phyloP scores from a whole-genome alignment of 129 eudicot genomes.

The Mikania micrantha region DNA sequence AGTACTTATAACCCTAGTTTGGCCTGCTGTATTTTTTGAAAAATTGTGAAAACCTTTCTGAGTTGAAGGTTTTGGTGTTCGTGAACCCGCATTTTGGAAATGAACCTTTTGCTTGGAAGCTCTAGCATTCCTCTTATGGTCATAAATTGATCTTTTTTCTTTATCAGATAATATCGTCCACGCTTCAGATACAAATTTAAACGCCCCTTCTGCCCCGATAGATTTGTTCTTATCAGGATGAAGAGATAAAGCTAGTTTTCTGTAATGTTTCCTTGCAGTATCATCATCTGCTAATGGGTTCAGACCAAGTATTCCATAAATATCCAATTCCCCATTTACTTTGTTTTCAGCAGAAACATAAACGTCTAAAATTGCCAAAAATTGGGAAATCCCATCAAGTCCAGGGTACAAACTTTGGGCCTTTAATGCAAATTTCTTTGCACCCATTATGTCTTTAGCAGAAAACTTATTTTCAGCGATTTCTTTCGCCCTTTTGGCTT shows the following conservation, averaged over 20 bases:
- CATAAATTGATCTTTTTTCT: constrained; percentile 48
- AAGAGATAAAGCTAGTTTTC: constrained; percentile 65
- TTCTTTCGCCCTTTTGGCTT: constrained; percentile 88
- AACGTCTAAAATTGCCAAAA: constrained; percentile 54
- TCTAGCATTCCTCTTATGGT: constrained; percentile 37
- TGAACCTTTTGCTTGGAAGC: constrained; percentile 23
- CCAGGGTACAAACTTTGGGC: constrained; percentile 66
- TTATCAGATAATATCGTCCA: constrained; percentile 75
- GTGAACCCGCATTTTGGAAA: constrained; percentile 25
- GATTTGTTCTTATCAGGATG: constrained; percentile 91
- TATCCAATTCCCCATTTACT: constrained; percentile 56
- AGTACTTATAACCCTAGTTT: constrained; percentile 14
- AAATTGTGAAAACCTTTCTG: constrained; percentile 51
- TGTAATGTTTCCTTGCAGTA: constrained; percentile 49
- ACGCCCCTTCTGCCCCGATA: constrained; percentile 85
- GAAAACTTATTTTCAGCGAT: constrained; percentile 68
- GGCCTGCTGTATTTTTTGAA: constrained; percentile 24
- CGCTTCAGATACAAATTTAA: constrained; percentile 62
- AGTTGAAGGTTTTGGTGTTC: constrained; percentile 17
- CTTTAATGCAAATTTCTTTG: constrained; percentile 63
- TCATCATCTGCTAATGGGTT: constrained; percentile 63
- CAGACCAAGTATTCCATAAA: constrained; percentile 71
- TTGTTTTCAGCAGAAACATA: constrained; percentile 57
- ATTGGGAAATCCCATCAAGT: constrained; percentile 67
- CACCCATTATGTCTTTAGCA: constrained; percentile 58